Evolutionary conservation across 2,329 filamentous ascomycete genomes (phyloP).

Genomic region (Aspergillus persii): DNA sequence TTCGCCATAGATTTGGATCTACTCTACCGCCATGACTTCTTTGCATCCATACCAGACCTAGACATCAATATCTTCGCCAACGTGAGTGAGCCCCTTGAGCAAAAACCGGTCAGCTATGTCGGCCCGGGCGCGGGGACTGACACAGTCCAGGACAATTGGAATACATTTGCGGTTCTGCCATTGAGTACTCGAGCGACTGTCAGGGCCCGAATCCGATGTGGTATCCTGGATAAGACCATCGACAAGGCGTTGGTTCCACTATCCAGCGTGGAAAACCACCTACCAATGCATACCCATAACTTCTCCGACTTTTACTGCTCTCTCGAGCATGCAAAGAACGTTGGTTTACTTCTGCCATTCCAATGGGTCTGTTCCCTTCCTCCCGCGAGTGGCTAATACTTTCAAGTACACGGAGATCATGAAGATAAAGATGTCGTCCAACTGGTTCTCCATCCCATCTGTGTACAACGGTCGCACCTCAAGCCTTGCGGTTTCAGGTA

Average conservation of each 20-base stretch:
- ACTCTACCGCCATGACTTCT: conserved; percentile 11
- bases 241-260: no score
- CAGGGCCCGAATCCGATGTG: no score
- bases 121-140: no score
- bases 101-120: not conserved
- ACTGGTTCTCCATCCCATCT: conserved; percentile 14
- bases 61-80: conserved; percentile 2
- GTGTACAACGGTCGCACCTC: conserved; percentile 19
- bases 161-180: no score
- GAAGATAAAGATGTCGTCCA: not conserved
- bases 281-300: conserved; percentile 16
- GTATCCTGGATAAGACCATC: no score
- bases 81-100: not conserved
- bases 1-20: conserved; percentile 13
- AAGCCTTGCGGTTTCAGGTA: conserved; percentile 9
- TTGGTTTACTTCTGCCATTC: not conserved
- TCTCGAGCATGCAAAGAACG: conserved; percentile 16
- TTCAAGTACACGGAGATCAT: conserved; percentile 10
- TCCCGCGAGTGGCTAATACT: not conserved
- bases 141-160: no score
- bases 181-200: no score
- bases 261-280: conserved; percentile 4
- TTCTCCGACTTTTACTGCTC: conserved; percentile 20
- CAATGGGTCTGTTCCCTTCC: not conserved
- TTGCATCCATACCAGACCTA: conserved; percentile 8